phyloP scores from a whole-genome alignment of 2,329 filamentous ascomycete species.

The Sarocladium strictum region DNA sequence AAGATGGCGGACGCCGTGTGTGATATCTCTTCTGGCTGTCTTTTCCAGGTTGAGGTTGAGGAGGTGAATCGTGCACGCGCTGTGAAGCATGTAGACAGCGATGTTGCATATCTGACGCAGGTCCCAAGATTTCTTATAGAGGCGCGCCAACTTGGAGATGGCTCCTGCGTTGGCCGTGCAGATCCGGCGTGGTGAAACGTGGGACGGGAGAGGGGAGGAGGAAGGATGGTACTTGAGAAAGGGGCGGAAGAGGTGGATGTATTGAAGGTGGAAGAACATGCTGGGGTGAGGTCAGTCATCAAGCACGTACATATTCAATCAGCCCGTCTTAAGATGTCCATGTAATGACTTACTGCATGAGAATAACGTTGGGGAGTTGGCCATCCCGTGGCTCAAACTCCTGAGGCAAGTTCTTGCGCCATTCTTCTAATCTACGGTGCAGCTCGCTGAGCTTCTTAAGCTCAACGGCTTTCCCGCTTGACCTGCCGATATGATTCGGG shows the following conservation, averaged over 20 bases:
- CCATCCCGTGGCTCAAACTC: slow-evolving; percentile 89
- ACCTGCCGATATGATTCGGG: slow-evolving; percentile 58
- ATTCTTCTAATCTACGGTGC: slow-evolving; percentile 82
- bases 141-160: slow-evolving; percentile 87
- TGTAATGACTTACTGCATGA: slow-evolving; percentile 67
- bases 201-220: slow-evolving; percentile 74
- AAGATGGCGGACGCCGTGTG: slow-evolving; percentile 82
- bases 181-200: slow-evolving; percentile 84
- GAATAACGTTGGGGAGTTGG: slow-evolving; percentile 73
- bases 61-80: slow-evolving; percentile 89
- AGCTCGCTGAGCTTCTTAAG: slow-evolving; percentile 90
- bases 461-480: slow-evolving; percentile 71
- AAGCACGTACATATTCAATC: too few species aligned
- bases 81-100: slow-evolving; percentile 91
- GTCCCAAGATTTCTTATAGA: slow-evolving; percentile 90
- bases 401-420: slow-evolving; percentile 75
- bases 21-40: slow-evolving; percentile 81
- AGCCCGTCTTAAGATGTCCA: not conserved
- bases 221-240: slow-evolving; percentile 85
- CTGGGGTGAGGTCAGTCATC: slow-evolving; percentile 39
- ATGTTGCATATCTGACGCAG: slow-evolving; percentile 94
- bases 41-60: slow-evolving; percentile 75
- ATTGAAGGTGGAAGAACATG: slow-evolving; percentile 96
- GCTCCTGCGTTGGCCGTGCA: slow-evolving; percentile 84
- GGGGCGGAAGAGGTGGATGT: slow-evolving; percentile 91